Base-by-base conservation (phyloP, 2,329 filamentous ascomycete genomes). In the Verticillium alfalfae region DNA sequence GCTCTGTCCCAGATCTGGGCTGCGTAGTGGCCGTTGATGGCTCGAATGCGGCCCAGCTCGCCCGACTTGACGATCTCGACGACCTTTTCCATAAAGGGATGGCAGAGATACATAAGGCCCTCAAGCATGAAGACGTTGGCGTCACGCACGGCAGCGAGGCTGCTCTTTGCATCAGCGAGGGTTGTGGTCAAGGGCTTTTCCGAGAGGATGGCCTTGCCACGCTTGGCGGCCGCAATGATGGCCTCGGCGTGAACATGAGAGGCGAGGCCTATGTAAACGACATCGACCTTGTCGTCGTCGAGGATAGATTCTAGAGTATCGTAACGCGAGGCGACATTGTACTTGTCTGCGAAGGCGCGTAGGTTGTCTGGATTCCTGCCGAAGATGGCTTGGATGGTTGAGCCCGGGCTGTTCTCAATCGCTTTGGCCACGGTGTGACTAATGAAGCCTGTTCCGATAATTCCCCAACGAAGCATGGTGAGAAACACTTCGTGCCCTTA, bases 381-480 rank as follows among this genome's bases (percentile, higher is more conserved):
- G 60, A 70, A 70, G n/a, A 70, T 67, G 56, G 69, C 68, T 18
- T 64, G 63, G 60, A 70, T 66, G 41, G 58, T 59, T 10, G 69
- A 70, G 57, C 60, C 60, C 7, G 64, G 31, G 49, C 59, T 60
- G 36, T 49, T 34, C 10, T 34, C 18, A 18, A 60, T 56, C 6
- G 68, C 64, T 22, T 64, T 64, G 22, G 62, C 69, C 13, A 70
- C 69, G 6, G 65, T 66, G 60, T 70, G 59, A 15, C 67, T 69
- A 67, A 70, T 70, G 69, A 70, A 70, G 65, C 69, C 70, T 38
- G 69, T 70, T 38, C 69, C 69, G 45, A 70, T 65, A 38, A 70
- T 67, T 34, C 64, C 69, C 69, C 69, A 70, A 62, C 69, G 69
- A 62, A 69, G 56, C 67, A 68, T 68, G 56, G 18, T 59, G 61